Evolutionary conservation across 2,329 filamentous ascomycete species (phyloP), one percentile per base, ranked within the genome.

Genomic region (Pseudocercospora crystallina): DNA sequence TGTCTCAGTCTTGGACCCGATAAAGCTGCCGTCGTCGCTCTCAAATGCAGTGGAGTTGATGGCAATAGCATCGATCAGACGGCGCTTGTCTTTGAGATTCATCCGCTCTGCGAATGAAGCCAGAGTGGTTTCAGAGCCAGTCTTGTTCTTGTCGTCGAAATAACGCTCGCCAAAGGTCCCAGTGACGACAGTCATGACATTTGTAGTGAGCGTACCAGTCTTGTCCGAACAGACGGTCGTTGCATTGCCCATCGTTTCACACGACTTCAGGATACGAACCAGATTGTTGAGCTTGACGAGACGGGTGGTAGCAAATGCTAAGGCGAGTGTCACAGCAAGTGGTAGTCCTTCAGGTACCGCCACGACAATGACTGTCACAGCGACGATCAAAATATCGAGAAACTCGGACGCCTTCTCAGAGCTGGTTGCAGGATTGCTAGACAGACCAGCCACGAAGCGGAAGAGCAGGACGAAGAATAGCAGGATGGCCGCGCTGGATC

Each of bases 401-500:
- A 85, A 85, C 47, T 78, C 78, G 62, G 91, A 87, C 8, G 87
- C 90, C 73, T 95, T 96, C 50, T 84, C 69, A 2, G 88, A 83
- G 5, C 88, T 77, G 0, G 79, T 79, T 1, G 73, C 73, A 2
- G 64, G 57, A 50, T 81, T 76, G 13, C 70, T 61, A 5, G 79
- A 78, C 2, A 95, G 78, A 9, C 82, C 73, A 43, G 84, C 89
- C 5, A 94, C 75, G 66, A 95, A 96, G 62, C 89, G 81, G 72
- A 96, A 90, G 63, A 95, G 83, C 14, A 96, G 78, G 42, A 95
- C 87, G 42, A 92, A 78, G 72, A 96, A 96, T 43, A 96, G 77
- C 9, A 91, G 70, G 11, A 94, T 75, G 59, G 87, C 89, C 43
- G 90, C 88, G 52, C 81, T 83, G 66, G 89, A 89, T 70, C 84